These are phyloP conservation scores for Nakaseomyces bracarensis DNA, from an alignment of 1,139 yeast genomes.

Conservation along the genomic window DNA sequence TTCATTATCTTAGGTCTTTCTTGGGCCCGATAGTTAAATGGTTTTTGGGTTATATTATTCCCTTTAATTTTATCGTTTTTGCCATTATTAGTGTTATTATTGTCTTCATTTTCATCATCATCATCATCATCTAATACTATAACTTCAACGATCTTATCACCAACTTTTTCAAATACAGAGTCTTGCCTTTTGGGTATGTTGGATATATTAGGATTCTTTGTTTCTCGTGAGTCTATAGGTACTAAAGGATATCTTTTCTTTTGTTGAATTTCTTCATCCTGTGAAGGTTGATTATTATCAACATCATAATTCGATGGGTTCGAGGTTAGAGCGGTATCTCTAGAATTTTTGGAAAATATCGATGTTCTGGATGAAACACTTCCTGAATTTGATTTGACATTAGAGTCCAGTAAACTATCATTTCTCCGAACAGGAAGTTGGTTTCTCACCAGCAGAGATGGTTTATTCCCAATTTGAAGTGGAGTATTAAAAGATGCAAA, in stretches of 20 bases:
- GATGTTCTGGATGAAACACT: conserved; percentile 3
- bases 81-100: background rate
- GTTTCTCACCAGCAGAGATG: background rate
- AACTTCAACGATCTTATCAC: conserved; percentile 24
- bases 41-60: too few relatives aligned
- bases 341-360: conserved; percentile 3
- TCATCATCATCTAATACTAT: conserved; percentile 22
- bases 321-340: conserved; percentile 3
- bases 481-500: conserved; percentile 5
- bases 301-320: conserved; percentile 1
- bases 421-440: background rate
- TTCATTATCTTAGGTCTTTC: too few relatives aligned
- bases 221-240: background rate
- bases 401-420: background rate
- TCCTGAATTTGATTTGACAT: background rate
- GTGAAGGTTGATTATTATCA: background rate
- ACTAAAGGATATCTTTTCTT: background rate
- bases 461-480: background rate
- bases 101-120: background rate
- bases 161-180: conserved; percentile 15
- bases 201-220: background rate
- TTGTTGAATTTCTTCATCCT: background rate
- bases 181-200: background rate
- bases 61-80: background rate
- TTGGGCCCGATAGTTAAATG: too few relatives aligned